Percentiles rank a stretch among this genome's conserved stretches.
These are phyloP conservation scores for Prunus salicina DNA, from an alignment of 306 rosid species.

Conservation along the genomic window DNA sequence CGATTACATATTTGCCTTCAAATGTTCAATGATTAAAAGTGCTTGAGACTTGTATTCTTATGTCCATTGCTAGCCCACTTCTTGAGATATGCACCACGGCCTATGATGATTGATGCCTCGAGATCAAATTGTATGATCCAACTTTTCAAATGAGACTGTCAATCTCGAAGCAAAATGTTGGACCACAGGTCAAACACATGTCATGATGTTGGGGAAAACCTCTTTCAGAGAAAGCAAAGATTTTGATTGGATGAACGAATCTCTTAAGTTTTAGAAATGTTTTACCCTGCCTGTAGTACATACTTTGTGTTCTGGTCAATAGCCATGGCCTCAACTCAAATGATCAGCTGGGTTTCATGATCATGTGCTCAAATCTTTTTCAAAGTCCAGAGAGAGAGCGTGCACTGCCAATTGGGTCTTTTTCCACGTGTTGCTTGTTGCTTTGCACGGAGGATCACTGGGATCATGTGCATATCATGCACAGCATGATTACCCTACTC, in stretches of 20 bases:
- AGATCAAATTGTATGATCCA: background rate
- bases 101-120: slow-evolving; percentile 25
- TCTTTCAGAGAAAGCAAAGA: background rate
- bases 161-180: background rate
- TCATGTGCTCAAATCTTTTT: background rate
- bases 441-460: slow-evolving; percentile 44
- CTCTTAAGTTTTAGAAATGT: background rate
- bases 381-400: slow-evolving; percentile 1
- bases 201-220: background rate
- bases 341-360: background rate
- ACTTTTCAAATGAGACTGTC: background rate
- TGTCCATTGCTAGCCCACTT: slow-evolving; percentile 26
- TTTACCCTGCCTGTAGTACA: background rate
- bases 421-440: slow-evolving; percentile 28
- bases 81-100: slow-evolving; percentile 3
- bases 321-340: background rate
- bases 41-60: background rate
- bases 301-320: background rate
- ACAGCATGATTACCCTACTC: slow-evolving; percentile 45
- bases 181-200: slow-evolving; percentile 14
- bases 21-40: background rate
- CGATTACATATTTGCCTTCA: background rate
- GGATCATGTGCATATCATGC: slow-evolving; percentile 71
- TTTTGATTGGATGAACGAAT: background rate
- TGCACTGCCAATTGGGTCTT: slow-evolving; percentile 20